These are phyloP conservation scores for Breynia disticha DNA, from an alignment of 441 rosid genomes.

Conservation along the genomic window DNA sequence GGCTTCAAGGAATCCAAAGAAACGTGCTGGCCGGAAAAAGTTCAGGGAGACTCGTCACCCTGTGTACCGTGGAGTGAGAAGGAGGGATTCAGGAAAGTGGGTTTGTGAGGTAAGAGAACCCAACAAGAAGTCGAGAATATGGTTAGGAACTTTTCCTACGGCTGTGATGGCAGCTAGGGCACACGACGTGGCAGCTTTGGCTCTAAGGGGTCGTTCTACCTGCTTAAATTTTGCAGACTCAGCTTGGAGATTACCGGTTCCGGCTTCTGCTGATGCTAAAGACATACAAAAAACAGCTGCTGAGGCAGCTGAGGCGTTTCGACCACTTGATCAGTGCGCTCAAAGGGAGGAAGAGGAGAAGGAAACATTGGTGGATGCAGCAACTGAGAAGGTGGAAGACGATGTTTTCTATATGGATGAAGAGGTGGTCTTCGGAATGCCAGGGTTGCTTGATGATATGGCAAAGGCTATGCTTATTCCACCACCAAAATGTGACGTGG, in stretches of 20 bases:
- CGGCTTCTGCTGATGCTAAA: constrained; percentile 47
- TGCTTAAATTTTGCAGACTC: constrained; percentile 95
- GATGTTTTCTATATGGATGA: constrained; percentile 40
- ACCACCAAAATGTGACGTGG: constrained; percentile 23
- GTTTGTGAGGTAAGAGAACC: constrained; percentile 86
- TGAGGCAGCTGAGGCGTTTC: constrained; percentile 53
- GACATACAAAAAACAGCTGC: constrained; percentile 77
- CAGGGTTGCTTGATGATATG: constrained; percentile 45
- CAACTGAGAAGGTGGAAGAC: constrained; percentile 14
- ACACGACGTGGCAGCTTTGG: constrained; percentile 76
- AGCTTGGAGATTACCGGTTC: constrained; percentile 53
- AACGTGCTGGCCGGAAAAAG: constrained; percentile 79
- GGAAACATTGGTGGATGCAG: constrained; percentile 2
- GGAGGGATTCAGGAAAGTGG: constrained; percentile 72
- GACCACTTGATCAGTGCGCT: constrained; percentile 14
- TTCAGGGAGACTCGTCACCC: constrained; percentile 84
- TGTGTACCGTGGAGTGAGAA: constrained; percentile 63
- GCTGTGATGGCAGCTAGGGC: constrained; percentile 93
- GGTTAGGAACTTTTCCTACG: constrained; percentile 76
- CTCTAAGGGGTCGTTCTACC: constrained; percentile 58
- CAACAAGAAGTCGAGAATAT: constrained; percentile 66
- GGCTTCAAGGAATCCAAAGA: constrained; percentile 72
- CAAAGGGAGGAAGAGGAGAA: background rate
- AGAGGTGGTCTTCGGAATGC: constrained; percentile 50
- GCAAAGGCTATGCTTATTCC: constrained; percentile 75